These are phyloP conservation scores for Aspergillus aculeatus DNA, from an alignment of 2,329 filamentous ascomycete genomes.

Conservation along the genomic window DNA sequence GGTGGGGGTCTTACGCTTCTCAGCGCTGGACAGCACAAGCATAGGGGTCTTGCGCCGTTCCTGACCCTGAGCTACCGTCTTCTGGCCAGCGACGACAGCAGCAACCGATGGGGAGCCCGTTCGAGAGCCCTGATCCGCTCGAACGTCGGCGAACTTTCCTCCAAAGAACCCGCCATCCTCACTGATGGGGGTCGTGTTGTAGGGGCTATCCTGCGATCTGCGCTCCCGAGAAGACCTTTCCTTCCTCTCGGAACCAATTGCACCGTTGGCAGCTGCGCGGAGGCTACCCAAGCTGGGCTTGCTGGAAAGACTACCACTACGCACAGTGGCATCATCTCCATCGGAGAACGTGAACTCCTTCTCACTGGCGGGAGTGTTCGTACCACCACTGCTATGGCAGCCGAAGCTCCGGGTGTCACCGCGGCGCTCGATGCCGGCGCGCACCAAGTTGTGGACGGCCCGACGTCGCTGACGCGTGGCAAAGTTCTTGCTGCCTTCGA, in stretches of 20 bases:
- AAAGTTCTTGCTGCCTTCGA: constrained; percentile 97
- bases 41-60: constrained; percentile 78
- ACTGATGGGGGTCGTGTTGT: constrained; percentile 63
- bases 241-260: constrained; percentile 84
- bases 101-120: constrained; percentile 38
- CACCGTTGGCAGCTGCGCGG: constrained; percentile 74
- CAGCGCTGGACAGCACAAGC: constrained; percentile 81
- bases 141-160: constrained; percentile 55
- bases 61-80: constrained; percentile 53
- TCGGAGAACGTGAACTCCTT: constrained; percentile 66
- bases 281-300: constrained; percentile 72
- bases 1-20: constrained; percentile 76
- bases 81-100: constrained; percentile 52
- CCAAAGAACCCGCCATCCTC: constrained; percentile 56
- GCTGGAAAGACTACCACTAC: constrained; percentile 78
- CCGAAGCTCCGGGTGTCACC: constrained; percentile 67
- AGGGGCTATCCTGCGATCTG: constrained; percentile 53
- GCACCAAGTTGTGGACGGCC: constrained; percentile 86
- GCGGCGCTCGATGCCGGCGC: constrained; percentile 82
- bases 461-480: constrained; percentile 86
- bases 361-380: constrained; percentile 88
- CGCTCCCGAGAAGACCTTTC: constrained; percentile 62
- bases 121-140: constrained; percentile 38
- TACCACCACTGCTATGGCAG: constrained; percentile 63
- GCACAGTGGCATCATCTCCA: constrained; percentile 72